These are phyloP conservation scores for Colletotrichum australisinense DNA, from an alignment of 2,329 filamentous ascomycete genomes.

Conservation along the genomic window DNA sequence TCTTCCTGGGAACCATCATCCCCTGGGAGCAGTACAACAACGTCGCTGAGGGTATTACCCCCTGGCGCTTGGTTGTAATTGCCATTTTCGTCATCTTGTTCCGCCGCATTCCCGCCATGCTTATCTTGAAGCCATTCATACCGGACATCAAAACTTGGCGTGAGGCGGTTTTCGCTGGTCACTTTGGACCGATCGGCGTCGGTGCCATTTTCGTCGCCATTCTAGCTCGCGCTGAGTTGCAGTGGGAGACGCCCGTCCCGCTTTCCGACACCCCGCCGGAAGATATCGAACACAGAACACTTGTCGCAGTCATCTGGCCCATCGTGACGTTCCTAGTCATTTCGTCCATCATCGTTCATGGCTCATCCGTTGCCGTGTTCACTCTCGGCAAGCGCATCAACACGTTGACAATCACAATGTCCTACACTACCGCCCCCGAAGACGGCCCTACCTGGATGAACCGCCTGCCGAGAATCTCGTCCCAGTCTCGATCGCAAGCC, in stretches of 20 bases:
- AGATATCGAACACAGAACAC: constrained; percentile 68
- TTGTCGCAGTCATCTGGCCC: constrained; percentile 93
- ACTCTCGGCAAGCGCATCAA: constrained; percentile 98
- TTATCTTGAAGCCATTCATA: constrained; percentile 89
- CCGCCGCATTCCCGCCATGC: constrained; percentile 94
- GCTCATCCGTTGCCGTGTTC: constrained; percentile 98
- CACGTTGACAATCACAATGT: constrained; percentile 93
- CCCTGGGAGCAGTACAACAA: constrained; percentile 94
- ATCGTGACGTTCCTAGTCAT: constrained; percentile 95
- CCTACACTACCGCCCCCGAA: constrained; percentile 90
- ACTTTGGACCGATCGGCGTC: constrained; percentile 97
- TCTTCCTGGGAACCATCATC: constrained; percentile 97
- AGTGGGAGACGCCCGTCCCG: constrained; percentile 81
- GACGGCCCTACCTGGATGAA: constrained; percentile 97
- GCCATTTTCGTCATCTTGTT: constrained; percentile 95
- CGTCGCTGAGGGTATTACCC: constrained; percentile 76
- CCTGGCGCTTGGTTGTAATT: constrained; percentile 94
- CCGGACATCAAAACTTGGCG: constrained; percentile 98
- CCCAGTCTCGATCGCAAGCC: constrained; percentile 81
- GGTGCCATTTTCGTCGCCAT: constrained; percentile 97
- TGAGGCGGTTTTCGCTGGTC: constrained; percentile 94
- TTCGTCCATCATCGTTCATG: constrained; percentile 93
- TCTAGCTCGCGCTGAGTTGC: constrained; percentile 90
- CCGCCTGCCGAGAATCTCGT: constrained; percentile 78
- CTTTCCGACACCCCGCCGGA: constrained; percentile 69